phyloP scores from a whole-genome alignment of 192 early-diverging fungal genomes.

The Coemansia sp. region DNA sequence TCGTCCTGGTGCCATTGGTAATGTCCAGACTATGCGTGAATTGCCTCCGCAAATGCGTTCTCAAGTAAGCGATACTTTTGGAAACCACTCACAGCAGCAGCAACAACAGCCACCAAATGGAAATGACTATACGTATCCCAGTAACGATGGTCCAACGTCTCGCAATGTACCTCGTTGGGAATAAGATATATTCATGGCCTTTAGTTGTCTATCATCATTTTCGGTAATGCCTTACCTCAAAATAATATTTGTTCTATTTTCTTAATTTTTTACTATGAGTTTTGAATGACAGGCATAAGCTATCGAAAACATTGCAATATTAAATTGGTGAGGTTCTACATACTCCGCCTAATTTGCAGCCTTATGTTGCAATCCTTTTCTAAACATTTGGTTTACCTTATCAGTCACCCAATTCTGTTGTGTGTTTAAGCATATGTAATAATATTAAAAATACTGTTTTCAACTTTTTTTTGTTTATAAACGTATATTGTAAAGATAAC shows the following conservation, averaged over 20 bases:
- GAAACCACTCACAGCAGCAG: slow-evolving; percentile 1
- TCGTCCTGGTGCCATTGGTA: neutral
- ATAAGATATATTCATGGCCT: slow-evolving; percentile 2
- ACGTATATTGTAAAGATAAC: too few species aligned
- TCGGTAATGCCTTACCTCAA: neutral
- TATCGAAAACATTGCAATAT: too few species aligned
- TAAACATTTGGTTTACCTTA: too few species aligned
- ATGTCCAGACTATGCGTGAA: neutral
- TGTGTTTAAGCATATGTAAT: too few species aligned
- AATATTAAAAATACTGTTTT: too few species aligned
- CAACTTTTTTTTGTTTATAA: too few species aligned
- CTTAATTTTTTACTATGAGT: too few species aligned
- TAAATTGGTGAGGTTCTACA: too few species aligned
- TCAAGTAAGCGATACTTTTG: neutral
- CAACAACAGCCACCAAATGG: slow-evolving; percentile 5
- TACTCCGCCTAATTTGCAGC: too few species aligned
- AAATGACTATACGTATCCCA: neutral
- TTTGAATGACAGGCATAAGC: too few species aligned
- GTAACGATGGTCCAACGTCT: neutral
- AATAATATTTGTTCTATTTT: neutral
- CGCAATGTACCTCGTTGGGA: slow-evolving; percentile 43
- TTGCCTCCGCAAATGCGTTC: neutral
- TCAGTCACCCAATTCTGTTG: too few species aligned
- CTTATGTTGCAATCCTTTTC: too few species aligned
- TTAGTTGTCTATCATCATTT: neutral